A percentile compares a stretch with the other conserved stretches of the same genome.
Conservation (phyloP, 2,329 filamentous ascomycete genomes). For the Xylariomycetidae sp. region DNA sequence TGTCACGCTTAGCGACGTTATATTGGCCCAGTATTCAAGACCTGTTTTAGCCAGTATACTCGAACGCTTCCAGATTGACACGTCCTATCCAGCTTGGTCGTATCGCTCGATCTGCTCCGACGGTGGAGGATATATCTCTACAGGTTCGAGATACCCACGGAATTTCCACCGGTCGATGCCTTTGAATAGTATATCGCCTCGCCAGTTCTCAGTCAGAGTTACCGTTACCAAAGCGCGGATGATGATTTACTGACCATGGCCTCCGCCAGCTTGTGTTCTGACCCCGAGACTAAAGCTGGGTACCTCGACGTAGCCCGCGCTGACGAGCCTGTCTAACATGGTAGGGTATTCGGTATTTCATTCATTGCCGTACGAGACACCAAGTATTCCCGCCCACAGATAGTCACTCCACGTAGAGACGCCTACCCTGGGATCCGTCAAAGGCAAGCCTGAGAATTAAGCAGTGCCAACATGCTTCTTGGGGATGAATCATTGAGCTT, state of each 20-base stretch:
- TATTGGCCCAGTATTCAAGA: constrained; percentile 29
- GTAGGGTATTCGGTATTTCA: constrained; percentile 32
- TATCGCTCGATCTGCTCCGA: constrained; percentile 27
- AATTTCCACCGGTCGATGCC: constrained; percentile 43
- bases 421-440: constrained; percentile 29
- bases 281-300: constrained; percentile 33
- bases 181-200: constrained; percentile 38
- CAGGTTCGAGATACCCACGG: constrained; percentile 28
- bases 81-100: constrained; percentile 27
- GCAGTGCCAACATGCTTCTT: constrained; percentile 1
- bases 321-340: constrained; percentile 29
- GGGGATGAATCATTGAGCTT: not conserved
- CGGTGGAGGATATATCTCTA: constrained; percentile 31
- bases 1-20: constrained; percentile 31
- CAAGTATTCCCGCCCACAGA: constrained; percentile 32
- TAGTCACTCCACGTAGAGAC: constrained; percentile 32
- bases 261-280: constrained; percentile 27
- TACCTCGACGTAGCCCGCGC: constrained; percentile 27
- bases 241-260: constrained; percentile 22
- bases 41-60: too few species aligned
- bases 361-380: constrained; percentile 30
- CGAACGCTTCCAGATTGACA: not conserved
- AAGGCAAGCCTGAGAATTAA: constrained; percentile 21
- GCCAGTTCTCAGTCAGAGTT: not conserved
- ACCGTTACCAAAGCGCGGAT: too few species aligned